phyloP scores from a whole-genome alignment of 164 flowering plant genomes.

The Macadamia tetraphylla region DNA sequence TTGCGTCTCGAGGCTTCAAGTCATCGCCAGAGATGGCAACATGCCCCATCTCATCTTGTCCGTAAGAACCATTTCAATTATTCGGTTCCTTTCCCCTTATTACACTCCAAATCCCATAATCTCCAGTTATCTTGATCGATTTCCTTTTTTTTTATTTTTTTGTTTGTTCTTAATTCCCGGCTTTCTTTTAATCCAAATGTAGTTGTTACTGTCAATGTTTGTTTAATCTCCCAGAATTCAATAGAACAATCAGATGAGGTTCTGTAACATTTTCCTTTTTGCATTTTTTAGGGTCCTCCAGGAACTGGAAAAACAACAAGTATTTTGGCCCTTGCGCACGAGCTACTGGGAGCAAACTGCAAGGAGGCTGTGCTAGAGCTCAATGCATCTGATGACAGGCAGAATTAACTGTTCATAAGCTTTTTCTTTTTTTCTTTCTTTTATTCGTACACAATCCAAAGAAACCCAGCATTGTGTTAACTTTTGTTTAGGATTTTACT shows the following conservation, averaged over 20 bases:
- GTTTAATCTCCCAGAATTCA: too few species aligned
- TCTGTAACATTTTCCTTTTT: not conserved
- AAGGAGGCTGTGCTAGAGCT: constrained; percentile 93
- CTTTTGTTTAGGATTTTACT: too few species aligned
- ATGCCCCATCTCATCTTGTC: constrained; percentile 91
- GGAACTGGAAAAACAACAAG: constrained; percentile 98
- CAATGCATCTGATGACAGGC: constrained; percentile 99
- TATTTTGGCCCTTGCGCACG: constrained; percentile 94
- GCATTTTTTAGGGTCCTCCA: constrained; percentile 75
- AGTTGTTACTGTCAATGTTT: too few species aligned
- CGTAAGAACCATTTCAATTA: constrained; percentile 20
- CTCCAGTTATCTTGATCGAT: too few species aligned
- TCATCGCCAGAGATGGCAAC: constrained; percentile 85
- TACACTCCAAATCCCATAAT: too few species aligned
- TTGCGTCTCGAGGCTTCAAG: constrained; percentile 68
- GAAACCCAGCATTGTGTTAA: too few species aligned
- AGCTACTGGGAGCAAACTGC: constrained; percentile 76
- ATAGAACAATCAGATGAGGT: too few species aligned
- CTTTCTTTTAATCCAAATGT: too few species aligned
- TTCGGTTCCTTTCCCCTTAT: too few species aligned
- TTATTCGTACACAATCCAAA: not conserved
- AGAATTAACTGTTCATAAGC: not conserved
- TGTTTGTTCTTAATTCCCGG: too few species aligned
- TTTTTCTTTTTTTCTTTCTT: not conserved
- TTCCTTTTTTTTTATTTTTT: too few species aligned